Evolutionary conservation across 2,329 filamentous ascomycete species (phyloP).

Genomic region (Pseudogymnoascus sp.): DNA sequence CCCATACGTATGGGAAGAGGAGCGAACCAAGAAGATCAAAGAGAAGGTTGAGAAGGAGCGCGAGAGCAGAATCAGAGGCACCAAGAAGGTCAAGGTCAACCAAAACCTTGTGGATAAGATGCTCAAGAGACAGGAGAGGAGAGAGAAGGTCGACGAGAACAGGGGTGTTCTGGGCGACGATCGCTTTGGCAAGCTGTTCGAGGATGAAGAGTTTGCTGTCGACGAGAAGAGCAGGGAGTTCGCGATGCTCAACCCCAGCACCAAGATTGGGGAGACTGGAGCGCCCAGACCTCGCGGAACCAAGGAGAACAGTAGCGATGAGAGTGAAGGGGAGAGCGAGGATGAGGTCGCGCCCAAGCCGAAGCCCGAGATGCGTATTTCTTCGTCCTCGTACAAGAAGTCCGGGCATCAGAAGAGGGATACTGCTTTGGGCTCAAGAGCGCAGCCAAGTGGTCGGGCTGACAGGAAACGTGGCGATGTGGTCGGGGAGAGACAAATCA

Average conservation of each 20-base stretch:
- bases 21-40: slow-evolving; percentile 81
- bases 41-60: slow-evolving; percentile 96
- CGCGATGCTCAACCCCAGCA: slow-evolving; percentile 80
- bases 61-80: slow-evolving; percentile 86
- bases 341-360: slow-evolving; percentile 29
- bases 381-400: slow-evolving; percentile 56
- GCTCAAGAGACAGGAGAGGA: slow-evolving; percentile 55
- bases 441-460: slow-evolving; percentile 38
- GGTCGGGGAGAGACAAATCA: slow-evolving; percentile 58
- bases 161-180: slow-evolving; percentile 69
- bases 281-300: slow-evolving; percentile 36
- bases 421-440: slow-evolving; percentile 47
- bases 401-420: slow-evolving; percentile 45
- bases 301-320: slow-evolving; percentile 28
- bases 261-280: slow-evolving; percentile 34
- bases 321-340: slow-evolving; percentile 37
- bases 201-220: slow-evolving; percentile 86
- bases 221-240: slow-evolving; percentile 88
- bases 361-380: slow-evolving; percentile 51
- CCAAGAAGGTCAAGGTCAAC: slow-evolving; percentile 98
- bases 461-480: slow-evolving; percentile 40
- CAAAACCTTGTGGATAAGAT: slow-evolving; percentile 68
- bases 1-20: slow-evolving; percentile 88
- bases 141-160: slow-evolving; percentile 47
- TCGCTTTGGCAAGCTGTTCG: slow-evolving; percentile 82